Evolutionary conservation across 768 basidiomycete genomes (phyloP).

Genomic region (Serendipita sp.): DNA sequence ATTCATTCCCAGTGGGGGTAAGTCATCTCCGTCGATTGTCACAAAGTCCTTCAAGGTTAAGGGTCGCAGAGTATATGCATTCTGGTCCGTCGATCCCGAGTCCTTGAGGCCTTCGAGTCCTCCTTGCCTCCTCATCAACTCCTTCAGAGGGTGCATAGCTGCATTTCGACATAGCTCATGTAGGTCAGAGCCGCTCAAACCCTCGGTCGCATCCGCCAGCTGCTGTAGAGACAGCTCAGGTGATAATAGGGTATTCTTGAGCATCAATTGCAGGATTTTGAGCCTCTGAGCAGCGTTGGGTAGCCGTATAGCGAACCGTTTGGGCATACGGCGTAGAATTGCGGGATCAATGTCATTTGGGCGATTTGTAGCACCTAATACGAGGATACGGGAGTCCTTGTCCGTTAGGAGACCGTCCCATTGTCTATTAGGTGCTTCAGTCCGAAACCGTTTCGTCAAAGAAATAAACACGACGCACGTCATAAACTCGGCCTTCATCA

Average conservation of each 20-base stretch:
- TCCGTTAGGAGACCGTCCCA: slow-evolving; percentile 99
- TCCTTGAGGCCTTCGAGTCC: slow-evolving; percentile 7
- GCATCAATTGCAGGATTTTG: slow-evolving; percentile 76
- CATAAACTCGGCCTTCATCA: slow-evolving; percentile 94
- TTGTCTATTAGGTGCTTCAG: too few relatives aligned
- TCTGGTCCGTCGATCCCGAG: slow-evolving; percentile 11
- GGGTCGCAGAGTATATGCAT: slow-evolving; percentile 11
- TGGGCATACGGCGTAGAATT: slow-evolving; percentile 97
- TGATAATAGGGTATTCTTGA: slow-evolving; percentile 57
- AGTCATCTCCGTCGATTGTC: not conserved
- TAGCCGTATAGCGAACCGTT: slow-evolving; percentile 95
- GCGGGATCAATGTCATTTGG: slow-evolving; percentile 97
- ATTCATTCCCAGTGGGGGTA: not conserved
- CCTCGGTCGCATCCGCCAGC: slow-evolving; percentile 78
- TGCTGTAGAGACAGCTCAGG: slow-evolving; percentile 44
- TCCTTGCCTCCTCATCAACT: slow-evolving; percentile 40
- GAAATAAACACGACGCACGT: too few relatives aligned
- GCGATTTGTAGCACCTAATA: slow-evolving; percentile 95
- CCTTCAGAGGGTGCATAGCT: slow-evolving; percentile 82
- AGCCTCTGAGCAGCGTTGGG: slow-evolving; percentile 78
- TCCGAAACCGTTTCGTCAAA: too few relatives aligned
- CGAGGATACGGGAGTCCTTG: slow-evolving; percentile 77
- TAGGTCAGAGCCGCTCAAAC: slow-evolving; percentile 80
- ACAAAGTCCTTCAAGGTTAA: slow-evolving; percentile 6
- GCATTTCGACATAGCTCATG: slow-evolving; percentile 86